Base-by-base conservation (phyloP, 2,329 filamentous ascomycete species). In the Cadophora sp. region DNA sequence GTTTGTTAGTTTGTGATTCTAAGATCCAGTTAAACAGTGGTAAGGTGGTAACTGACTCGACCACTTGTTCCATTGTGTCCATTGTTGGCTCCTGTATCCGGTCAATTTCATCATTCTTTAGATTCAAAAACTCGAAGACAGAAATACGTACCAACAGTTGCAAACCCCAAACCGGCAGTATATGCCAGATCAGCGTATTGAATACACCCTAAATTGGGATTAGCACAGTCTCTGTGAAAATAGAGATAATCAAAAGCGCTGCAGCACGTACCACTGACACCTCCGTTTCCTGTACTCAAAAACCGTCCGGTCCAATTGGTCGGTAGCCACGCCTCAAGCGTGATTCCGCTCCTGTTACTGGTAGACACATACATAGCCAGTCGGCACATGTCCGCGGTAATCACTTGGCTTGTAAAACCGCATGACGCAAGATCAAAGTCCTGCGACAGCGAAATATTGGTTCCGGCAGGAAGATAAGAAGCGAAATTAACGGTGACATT, bases 261-360 rank as follows among this genome's bases (percentile, higher is more conserved):
- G n/a, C n/a, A n/a, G n/a, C n/a, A n/a, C n/a, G n/a, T n/a, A n/a
- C n/a, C 74, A 59, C 53, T 53, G 8, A 72, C 24, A 11, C 73
- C 73, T 40, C 72, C 71, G 69, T 75, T 76, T 0, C 74, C 74
- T 1, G 74, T 69, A 65, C 81, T 81, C 19, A 81, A 76, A 68
- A 83, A 83, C 60, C 79, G 80, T n/a, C 66, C 82, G 0, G 72
- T 82, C 62, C 83, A 83, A 71, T 77, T 74, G 3, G 71, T 82
- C 29, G 81, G 74, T n/a, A 76, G 58, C 74, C 74, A 76, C 6
- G 72, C 34, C 51, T 76, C 74, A 19, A 75, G 61, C 8, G 69
- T 73, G 19, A 75, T 69, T 3, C 65, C 63, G 3, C 60, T 68
- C 19, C 64, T 62, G 14, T 69, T 56, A 22, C 59, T 66, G 8